A percentile compares a stretch with the other conserved stretches of the same genome.
phyloP scores from a whole-genome alignment of 2,329 filamentous ascomycete genomes.

The Scopulariopsis brevicaulis region DNA sequence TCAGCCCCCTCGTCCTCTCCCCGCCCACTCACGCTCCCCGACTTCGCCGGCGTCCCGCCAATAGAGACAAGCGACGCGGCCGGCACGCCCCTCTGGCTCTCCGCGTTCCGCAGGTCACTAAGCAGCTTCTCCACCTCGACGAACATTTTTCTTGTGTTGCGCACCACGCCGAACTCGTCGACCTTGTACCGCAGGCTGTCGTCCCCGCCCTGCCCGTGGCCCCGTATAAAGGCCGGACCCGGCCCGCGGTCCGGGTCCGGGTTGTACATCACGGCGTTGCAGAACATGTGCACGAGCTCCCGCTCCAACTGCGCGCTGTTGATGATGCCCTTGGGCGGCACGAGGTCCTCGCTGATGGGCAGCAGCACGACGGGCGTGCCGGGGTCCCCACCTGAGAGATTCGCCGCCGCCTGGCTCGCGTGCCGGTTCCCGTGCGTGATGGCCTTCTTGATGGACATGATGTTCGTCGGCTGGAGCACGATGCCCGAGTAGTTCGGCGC shows the following conservation, averaged over 20 bases:
- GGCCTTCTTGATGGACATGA: slow-evolving; percentile 66
- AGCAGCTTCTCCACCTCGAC: slow-evolving; percentile 73
- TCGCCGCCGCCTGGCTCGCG: slow-evolving; percentile 47
- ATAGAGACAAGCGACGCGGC: slow-evolving; percentile 15
- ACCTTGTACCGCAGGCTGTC: slow-evolving; percentile 49
- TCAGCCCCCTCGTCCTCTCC: slow-evolving; percentile 28
- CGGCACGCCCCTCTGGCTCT: slow-evolving; percentile 39
- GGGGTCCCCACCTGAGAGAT: slow-evolving; percentile 48
- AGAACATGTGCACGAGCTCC: slow-evolving; percentile 92
- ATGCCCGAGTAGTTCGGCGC: slow-evolving; percentile 67
- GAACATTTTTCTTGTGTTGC: slow-evolving; percentile 83
- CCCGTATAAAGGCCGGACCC: slow-evolving; percentile 46
- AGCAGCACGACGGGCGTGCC: slow-evolving; percentile 48
- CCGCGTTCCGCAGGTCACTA: slow-evolving; percentile 63
- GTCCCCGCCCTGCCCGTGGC: slow-evolving; percentile 22
- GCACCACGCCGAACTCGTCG: slow-evolving; percentile 77
- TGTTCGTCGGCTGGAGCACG: slow-evolving; percentile 63
- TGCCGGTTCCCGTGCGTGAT: slow-evolving; percentile 63
- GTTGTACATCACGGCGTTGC: slow-evolving; percentile 98
- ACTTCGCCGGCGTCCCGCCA: slow-evolving; percentile 7
- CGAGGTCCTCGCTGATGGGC: slow-evolving; percentile 61
- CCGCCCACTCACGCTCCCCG: slow-evolving; percentile 10
- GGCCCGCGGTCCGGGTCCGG: slow-evolving; percentile 65
- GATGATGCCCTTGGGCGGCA: slow-evolving; percentile 81
- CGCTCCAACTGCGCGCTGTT: slow-evolving; percentile 89